These are phyloP conservation scores for Cyclocybe aegerita DNA, from an alignment of 768 basidiomycete genomes.

Conservation along the genomic window DNA sequence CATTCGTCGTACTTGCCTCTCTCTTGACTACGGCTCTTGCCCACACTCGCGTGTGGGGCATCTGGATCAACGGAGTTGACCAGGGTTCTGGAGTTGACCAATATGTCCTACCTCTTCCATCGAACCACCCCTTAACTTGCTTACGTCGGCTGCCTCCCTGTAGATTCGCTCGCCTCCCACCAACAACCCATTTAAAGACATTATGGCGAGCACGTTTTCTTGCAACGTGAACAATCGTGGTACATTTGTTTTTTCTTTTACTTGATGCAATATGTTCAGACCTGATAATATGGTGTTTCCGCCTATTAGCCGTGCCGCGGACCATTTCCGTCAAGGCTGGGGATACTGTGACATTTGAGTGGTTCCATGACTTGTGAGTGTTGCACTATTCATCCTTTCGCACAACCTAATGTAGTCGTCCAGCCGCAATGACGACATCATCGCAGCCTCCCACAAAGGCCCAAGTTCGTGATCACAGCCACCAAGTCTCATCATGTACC, in stretches of 20 bases:
- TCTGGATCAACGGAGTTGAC: conserved; percentile 36
- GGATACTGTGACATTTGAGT: conserved; percentile 33
- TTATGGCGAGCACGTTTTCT: conserved; percentile 26
- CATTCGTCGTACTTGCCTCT: conserved; percentile 20
- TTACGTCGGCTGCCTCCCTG: not conserved
- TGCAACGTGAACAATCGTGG: conserved; percentile 34
- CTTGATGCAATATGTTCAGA: not conserved
- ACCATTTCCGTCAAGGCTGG: conserved; percentile 28
- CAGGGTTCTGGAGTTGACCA: conserved; percentile 32
- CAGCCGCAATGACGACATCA: conserved; percentile 37
- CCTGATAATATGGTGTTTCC: not conserved
- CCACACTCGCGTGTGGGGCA: conserved; percentile 34
- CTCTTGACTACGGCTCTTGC: conserved; percentile 22
- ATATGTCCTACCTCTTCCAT: conserved; percentile 18
- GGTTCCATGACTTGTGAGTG: conserved; percentile 30
- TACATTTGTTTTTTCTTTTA: conserved; percentile 2
- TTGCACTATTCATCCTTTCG: not conserved
- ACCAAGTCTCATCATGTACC: not conserved
- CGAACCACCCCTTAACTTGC: not conserved
- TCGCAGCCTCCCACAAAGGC: conserved; percentile 33
- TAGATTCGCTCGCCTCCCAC: conserved; percentile 36
- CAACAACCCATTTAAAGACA: conserved; percentile 35
- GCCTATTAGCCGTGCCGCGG: conserved; percentile 23
- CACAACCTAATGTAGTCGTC: not conserved
- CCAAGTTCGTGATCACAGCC: conserved; percentile 20